Evolutionary conservation across 768 basidiomycete species (phyloP), one percentile per base, ranked within the genome.

Genomic region (Boletus rex-veris): DNA sequence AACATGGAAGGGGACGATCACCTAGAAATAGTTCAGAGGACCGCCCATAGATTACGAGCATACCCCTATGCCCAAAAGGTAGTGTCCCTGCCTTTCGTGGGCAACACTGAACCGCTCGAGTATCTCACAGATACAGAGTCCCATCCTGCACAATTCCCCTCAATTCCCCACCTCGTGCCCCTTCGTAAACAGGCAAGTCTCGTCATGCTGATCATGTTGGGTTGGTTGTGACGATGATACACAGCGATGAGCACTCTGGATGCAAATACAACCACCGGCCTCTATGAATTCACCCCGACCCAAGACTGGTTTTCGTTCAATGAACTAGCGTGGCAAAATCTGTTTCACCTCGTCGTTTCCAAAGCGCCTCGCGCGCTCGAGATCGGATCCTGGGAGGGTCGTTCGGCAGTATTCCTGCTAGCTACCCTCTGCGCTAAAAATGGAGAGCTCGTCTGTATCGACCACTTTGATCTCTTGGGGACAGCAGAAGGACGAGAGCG

Each of bases 371-470:
- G 81, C 16, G 75, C 70, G 2, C 75, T 83, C 14, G 83, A 83
- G 62, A 79, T 84, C 15, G 81, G 83, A 8, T 81, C 79, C 16
- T 84, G 81, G 80, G 83, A 83, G 64, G 83, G 81, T n/a, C 76
- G 82, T 36, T 84, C 83, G 0, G 82, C 80, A 21, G 75, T 81
- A 24, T 83, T 81, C 67, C 69, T 82, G 46, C 67, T 80, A 33
- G 73, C 63, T n/a, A 72, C 75, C 30, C 74, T 83, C 43, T 80
- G 79, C 64, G 63, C 64, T 11, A 52, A 64, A 3, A 66, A 65
- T n/a, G 77, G 79, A 2, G 75, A 77, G 45, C 64, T 84, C 16
- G 72, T 79, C 36, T 83, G 80, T 59, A 75, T 83, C 54, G 83
- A 83, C 61, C 82, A 83, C 56, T 82, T 83, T 58, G 83, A 84